These are phyloP conservation scores for Beauveria australis DNA, from an alignment of 2,329 filamentous ascomycete genomes.

Conservation along the genomic window DNA sequence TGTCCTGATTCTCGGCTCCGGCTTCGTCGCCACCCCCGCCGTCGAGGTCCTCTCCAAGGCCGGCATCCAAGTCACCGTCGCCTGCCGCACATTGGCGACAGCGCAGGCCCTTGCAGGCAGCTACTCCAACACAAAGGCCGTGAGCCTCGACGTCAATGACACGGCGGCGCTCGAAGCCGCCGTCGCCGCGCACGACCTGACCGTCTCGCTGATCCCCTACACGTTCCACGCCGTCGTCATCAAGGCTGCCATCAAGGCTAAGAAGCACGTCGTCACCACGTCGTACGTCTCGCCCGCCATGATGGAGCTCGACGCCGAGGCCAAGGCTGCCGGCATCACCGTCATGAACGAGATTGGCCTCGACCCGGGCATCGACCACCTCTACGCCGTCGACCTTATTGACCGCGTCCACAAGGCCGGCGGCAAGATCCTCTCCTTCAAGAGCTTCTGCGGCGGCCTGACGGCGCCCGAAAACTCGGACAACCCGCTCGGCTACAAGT, in stretches of 20 bases:
- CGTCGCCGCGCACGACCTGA: slow-evolving; percentile 70
- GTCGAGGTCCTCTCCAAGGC: slow-evolving; percentile 11
- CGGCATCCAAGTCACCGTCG: slow-evolving; percentile 23
- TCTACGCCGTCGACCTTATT: slow-evolving; percentile 81
- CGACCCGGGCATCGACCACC: slow-evolving; percentile 50
- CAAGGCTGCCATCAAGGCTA: slow-evolving; percentile 84
- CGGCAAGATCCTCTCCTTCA: slow-evolving; percentile 76
- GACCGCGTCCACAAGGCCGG: slow-evolving; percentile 78
- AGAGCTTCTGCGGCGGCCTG: slow-evolving; percentile 78
- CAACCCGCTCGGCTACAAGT: slow-evolving; percentile 87
- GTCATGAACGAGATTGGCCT: slow-evolving; percentile 96
- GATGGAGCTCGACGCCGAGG: slow-evolving; percentile 74
- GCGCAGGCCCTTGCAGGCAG: slow-evolving; percentile 68
- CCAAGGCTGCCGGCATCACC: slow-evolving; percentile 86
- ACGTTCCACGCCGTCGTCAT: slow-evolving; percentile 83
- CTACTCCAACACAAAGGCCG: slow-evolving; percentile 63
- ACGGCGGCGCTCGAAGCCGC: slow-evolving; percentile 69
- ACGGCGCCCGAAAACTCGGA: slow-evolving; percentile 64
- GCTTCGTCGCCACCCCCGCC: slow-evolving; percentile 11
- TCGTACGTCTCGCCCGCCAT: slow-evolving; percentile 90
- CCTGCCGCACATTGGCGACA: slow-evolving; percentile 71
- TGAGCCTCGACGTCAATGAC: slow-evolving; percentile 79
- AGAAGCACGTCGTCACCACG: slow-evolving; percentile 95
- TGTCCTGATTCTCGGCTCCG: slow-evolving; percentile 10
- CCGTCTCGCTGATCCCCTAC: slow-evolving; percentile 83